phyloP scores from a whole-genome alignment of 306 rosid genomes.

The Luffa aegyptiaca region DNA sequence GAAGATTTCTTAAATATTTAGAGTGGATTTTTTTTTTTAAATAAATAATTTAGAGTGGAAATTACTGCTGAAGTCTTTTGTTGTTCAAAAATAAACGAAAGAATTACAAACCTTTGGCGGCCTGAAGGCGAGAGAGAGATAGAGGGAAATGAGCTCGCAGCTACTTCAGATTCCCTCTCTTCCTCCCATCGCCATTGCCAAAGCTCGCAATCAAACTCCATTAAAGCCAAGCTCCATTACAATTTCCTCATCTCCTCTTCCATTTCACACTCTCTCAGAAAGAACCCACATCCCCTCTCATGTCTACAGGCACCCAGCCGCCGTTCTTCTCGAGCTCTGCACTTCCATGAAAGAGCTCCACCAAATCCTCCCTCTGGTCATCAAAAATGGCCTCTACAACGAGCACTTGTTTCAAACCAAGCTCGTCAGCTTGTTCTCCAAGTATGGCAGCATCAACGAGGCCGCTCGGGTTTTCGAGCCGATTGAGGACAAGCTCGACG shows the following conservation, averaged over 20 bases:
- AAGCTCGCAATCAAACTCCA: neutral
- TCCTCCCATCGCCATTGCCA: constrained; percentile 13
- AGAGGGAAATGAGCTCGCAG: constrained; percentile 37
- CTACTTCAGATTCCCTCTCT: constrained; percentile 13
- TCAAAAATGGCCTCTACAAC: constrained; percentile 59
- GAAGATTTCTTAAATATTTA: too few relatives aligned
- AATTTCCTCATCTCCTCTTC: neutral
- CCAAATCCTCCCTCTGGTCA: constrained; percentile 59
- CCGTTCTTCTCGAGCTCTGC: constrained; percentile 72
- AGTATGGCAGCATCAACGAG: constrained; percentile 42
- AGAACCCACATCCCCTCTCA: constrained; percentile 65
- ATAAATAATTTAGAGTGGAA: too few relatives aligned
- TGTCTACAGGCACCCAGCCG: constrained; percentile 75
- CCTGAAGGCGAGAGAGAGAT: neutral
- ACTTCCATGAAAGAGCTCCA: constrained; percentile 55
- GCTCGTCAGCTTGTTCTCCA: constrained; percentile 71
- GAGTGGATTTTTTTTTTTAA: too few relatives aligned
- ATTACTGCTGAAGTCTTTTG: too few relatives aligned
- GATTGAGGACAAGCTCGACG: constrained; percentile 51
- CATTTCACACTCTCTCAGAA: constrained; percentile 32
- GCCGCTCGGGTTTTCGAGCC: constrained; percentile 68
- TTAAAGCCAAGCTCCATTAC: neutral
- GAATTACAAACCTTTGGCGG: neutral
- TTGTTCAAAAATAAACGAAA: neutral
- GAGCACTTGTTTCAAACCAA: constrained; percentile 79